A percentile compares a stretch with the other conserved stretches of the same genome.
Evolutionary conservation across 2,329 filamentous ascomycete species (phyloP).

Genomic region (Diaporthe aspalathi): DNA sequence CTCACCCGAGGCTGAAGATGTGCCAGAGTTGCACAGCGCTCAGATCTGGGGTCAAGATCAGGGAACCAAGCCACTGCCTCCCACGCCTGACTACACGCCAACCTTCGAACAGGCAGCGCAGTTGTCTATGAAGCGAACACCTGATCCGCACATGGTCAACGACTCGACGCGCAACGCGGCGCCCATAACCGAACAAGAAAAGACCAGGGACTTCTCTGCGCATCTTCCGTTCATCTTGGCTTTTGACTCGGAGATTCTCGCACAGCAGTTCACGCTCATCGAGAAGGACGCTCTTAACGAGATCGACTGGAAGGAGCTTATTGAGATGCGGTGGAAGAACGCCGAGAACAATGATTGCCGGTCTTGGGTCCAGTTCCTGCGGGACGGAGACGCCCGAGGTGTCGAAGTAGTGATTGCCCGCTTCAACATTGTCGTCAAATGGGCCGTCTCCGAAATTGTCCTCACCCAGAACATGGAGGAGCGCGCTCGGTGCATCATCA

Average conservation of each 20-base stretch:
- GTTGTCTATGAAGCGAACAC: conserved; percentile 45
- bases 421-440: conserved; percentile 91
- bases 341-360: conserved; percentile 71
- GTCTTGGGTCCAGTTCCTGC: conserved; percentile 86
- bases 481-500: conserved; percentile 80
- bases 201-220: conserved; percentile 56
- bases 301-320: conserved; percentile 88
- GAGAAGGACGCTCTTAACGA: conserved; percentile 89
- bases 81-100: conserved; percentile 63
- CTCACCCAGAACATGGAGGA: conserved; percentile 79
- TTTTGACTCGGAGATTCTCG: conserved; percentile 81
- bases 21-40: conserved; percentile 54
- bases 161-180: conserved; percentile 52
- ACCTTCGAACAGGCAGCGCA: conserved; percentile 53
- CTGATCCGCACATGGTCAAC: conserved; percentile 49
- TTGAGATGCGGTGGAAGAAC: conserved; percentile 86
- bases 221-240: conserved; percentile 85
- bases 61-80: conserved; percentile 57
- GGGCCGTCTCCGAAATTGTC: conserved; percentile 83
- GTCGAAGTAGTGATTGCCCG: conserved; percentile 87
- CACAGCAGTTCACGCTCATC: conserved; percentile 86
- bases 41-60: conserved; percentile 50
- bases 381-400: conserved; percentile 76
- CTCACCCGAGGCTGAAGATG: conserved; percentile 52
- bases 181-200: conserved; percentile 45